Evolutionary conservation across 306 rosid genomes (phyloP).

Genomic region (Vigna mungo): DNA sequence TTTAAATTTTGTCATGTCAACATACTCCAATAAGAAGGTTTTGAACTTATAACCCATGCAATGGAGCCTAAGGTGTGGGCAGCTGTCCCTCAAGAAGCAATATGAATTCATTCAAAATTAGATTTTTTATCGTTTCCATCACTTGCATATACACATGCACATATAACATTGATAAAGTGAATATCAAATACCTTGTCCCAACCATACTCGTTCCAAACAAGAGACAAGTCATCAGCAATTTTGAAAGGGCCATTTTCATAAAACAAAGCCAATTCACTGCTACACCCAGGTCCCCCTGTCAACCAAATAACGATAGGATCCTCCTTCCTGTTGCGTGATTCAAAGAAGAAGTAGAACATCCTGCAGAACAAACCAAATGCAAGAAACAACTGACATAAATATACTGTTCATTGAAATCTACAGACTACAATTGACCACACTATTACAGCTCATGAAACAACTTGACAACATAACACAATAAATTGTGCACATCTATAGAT

Average conservation of each 20-base stretch:
- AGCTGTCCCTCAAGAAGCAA: slow-evolving; percentile 22
- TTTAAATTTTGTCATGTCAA: too few relatives aligned
- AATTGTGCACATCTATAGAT: background rate
- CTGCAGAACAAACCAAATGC: slow-evolving; percentile 49
- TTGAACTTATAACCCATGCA: too few relatives aligned
- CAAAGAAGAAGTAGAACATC: slow-evolving; percentile 95
- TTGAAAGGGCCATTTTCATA: slow-evolving; percentile 91
- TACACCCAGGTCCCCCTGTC: slow-evolving; percentile 97
- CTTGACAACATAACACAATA: background rate
- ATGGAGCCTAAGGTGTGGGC: background rate
- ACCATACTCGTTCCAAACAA: slow-evolving; percentile 87
- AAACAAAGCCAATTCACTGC: slow-evolving; percentile 90
- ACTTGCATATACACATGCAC: background rate
- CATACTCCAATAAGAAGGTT: too few relatives aligned
- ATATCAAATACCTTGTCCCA: slow-evolving; percentile 82
- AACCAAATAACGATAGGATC: slow-evolving; percentile 94
- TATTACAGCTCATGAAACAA: background rate
- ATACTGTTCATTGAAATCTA: background rate
- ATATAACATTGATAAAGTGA: slow-evolving; percentile 11
- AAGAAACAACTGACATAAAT: slow-evolving; percentile 37
- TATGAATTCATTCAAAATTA: slow-evolving; percentile 13
- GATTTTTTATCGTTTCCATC: background rate
- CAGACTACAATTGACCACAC: slow-evolving; percentile 6
- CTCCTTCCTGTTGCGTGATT: slow-evolving; percentile 70
- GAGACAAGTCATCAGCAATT: slow-evolving; percentile 74